Percentiles rank a stretch among this genome's conserved stretches.
These are phyloP conservation scores for Conticribra guillardii DNA, from an alignment of 108 stramenopile species.

Conservation along the genomic window DNA sequence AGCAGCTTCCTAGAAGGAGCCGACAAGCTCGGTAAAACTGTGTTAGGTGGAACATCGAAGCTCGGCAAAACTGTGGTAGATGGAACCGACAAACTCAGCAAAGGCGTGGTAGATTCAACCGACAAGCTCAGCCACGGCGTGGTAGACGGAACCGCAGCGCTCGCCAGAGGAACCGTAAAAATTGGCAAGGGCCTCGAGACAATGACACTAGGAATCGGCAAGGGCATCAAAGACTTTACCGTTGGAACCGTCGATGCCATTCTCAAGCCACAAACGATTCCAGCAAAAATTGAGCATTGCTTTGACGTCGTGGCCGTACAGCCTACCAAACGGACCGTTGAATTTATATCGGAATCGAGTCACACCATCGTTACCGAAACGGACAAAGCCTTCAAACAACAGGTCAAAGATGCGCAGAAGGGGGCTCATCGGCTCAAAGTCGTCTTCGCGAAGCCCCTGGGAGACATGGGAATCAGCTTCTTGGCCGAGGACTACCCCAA, in stretches of 20 bases:
- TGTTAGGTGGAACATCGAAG: too few species aligned
- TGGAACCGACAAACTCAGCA: too few species aligned
- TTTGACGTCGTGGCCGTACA: constrained; percentile 34
- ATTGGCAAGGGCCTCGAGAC: constrained; percentile 7
- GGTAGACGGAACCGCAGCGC: too few species aligned
- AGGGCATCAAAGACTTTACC: constrained; percentile 10
- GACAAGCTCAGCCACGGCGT: too few species aligned
- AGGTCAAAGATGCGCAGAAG: constrained; percentile 29
- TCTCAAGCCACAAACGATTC: constrained; percentile 24
- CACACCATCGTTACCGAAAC: neutral
- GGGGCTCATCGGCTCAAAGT: constrained; percentile 39
- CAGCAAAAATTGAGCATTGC: constrained; percentile 23
- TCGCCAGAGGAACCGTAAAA: constrained; percentile 1
- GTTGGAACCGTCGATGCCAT: constrained; percentile 27
- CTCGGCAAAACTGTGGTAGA: too few species aligned
- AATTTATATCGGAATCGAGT: constrained; percentile 30
- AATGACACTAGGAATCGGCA: constrained; percentile 13
- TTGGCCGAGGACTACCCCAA: constrained; percentile 53
- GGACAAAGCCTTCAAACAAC: constrained; percentile 12
- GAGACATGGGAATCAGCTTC: constrained; percentile 14
- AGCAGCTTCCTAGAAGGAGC: too few species aligned
- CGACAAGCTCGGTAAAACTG: too few species aligned
- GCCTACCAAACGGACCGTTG: constrained; percentile 33
- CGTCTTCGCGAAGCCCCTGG: constrained; percentile 47
- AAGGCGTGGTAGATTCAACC: too few species aligned